Evolutionary conservation across 169 alveolate genomes (phyloP), one percentile per base, ranked within the genome.

Genomic region (Plasmodium gallinaceum): DNA sequence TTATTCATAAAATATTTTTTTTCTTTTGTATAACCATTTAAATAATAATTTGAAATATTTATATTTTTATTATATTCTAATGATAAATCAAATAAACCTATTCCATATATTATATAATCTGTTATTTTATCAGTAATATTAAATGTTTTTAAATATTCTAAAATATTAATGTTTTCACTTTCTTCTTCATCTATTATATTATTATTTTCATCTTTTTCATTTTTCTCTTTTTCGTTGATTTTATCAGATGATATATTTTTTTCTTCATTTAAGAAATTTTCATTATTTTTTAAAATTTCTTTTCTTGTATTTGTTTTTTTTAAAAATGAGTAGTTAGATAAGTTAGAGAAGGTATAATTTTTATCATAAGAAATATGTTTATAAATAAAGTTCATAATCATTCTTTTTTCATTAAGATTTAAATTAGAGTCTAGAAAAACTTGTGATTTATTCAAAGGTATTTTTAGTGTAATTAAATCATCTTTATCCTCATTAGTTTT

Each of bases 351-450:
- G 2, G 78, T 76, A 72, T 64, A 76, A 62, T 76, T 76, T 58
- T 65, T 76, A 76, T 76, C 89, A 70, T 76, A 72, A 16, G 46
- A 45, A 76, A 76, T 76, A 43, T 76, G 43, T 58, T 76, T 76
- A 45, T 76, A 64, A 24, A 76, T 76, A 76, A 76, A 76, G 37
- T 76, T 76, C 89, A 76, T 76, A 26, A 76, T 76, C 89, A 76
- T 76, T 76, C 89, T 64, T 76, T 76, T 76, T 76, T 76, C 89
- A 76, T 20, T 48, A 22, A 76, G 62, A 32, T 57, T 76, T 22
- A 76, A 68, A 45, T 76, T 76, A 18, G 37, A 22, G 54, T 76
- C 89, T 46, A 76, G 57, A 57, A 76, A 76, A 20, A 76, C 89
- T 68, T 76, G 89, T 7, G 89, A 62, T 64, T 64, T 76, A 58